These are phyloP conservation scores for Stephania yunnanensis DNA, from an alignment of 164 flowering plant species.

Conservation along the genomic window DNA sequence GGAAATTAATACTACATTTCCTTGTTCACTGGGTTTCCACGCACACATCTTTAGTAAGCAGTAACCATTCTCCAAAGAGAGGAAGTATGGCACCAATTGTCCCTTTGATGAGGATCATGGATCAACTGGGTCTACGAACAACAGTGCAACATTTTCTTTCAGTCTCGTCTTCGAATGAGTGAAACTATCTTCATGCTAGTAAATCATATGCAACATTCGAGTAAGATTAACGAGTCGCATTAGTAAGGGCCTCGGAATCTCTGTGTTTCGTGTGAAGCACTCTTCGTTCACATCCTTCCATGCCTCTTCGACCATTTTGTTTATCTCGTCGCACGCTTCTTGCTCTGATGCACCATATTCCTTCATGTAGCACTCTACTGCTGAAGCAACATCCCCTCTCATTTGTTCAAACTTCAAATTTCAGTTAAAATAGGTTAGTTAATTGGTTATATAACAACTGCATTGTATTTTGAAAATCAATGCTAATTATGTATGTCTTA, in stretches of 20 bases:
- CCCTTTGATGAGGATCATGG: too few species aligned
- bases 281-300: conserved; percentile 10
- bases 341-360: not conserved
- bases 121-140: not conserved
- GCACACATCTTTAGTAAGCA: too few species aligned
- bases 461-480: too few species aligned
- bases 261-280: not conserved
- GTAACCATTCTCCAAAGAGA: too few species aligned
- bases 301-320: not conserved
- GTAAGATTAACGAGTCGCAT: not conserved
- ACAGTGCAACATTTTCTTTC: not conserved
- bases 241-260: not conserved
- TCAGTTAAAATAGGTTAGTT: too few species aligned
- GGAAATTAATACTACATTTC: too few species aligned
- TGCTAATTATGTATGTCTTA: too few species aligned
- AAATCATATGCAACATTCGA: not conserved
- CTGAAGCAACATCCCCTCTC: conserved; percentile 3
- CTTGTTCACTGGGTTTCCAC: too few species aligned
- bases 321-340: not conserved
- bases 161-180: not conserved
- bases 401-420: not conserved
- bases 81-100: too few species aligned
- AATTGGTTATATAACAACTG: too few species aligned
- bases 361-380: conserved; percentile 9
- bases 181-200: not conserved